Base-by-base conservation (phyloP, 2,329 filamentous ascomycete genomes). In the Trichoderma sp. region DNA sequence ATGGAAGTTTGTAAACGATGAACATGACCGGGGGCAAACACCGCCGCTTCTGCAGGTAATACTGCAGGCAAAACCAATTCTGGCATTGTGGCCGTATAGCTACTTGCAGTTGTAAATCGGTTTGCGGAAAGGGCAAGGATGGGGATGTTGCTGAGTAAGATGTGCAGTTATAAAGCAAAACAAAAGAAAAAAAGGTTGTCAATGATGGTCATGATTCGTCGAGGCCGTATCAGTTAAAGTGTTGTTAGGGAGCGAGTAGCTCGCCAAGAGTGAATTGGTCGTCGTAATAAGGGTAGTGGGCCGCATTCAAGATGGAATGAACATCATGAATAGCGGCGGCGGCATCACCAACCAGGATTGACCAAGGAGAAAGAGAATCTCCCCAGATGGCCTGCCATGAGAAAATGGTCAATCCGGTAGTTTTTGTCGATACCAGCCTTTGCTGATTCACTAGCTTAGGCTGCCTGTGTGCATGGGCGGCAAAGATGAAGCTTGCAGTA, bases 401-500 rank as follows among this genome's bases (percentile, higher is more conserved):
- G 21, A 12, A n/a, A 27, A 12, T 9, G 14, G 27, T 29, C 18
- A 59, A 62, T 67, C 63, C 35, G 21, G 4, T 24, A 12, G 29
- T 29, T 29, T 14, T 33, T 60, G 24, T 56, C 7, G 9, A n/a
- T 62, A 9, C 14, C 24, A 29, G n/a, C 24, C 21, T 24, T 33
- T 29, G 35, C 21, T 24, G 21, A 33, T 14, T n/a, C 2, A 29
- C 29, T 27, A 63, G 45, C 71, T 79, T 78, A 83, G 65, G 78
- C 79, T 65, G 80, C 78, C 71, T 89, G 85, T 64, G 87, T 87
- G 81, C 91, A 93, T 31, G 86, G 84, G 71, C 90, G 86, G 82
- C 91, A 93, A 35, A 89, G 87, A 83, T 93, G 91, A 68, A 92
- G 84, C 82, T 91, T 91, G 88, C 92, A 93, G 82, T 92, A 92